A percentile compares a stretch with the other conserved stretches of the same genome.
These are phyloP conservation scores for Lentinula edodes DNA, from an alignment of 768 basidiomycete species.

Conservation along the genomic window DNA sequence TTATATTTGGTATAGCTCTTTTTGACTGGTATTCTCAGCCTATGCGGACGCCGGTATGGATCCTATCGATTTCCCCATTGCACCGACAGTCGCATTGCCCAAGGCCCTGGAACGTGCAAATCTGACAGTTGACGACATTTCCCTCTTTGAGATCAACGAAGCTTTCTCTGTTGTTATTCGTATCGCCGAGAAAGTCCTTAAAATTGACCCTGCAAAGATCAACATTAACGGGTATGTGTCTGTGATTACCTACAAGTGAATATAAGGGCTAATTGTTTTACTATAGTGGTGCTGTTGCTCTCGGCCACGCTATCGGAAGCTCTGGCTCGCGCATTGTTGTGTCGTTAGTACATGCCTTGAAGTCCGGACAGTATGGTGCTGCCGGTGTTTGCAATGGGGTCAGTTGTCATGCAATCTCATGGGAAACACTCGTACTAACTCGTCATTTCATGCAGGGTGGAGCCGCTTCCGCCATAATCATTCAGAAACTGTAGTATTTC, in stretches of 20 bases:
- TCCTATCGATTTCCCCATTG: slow-evolving; percentile 95
- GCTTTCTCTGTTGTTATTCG: slow-evolving; percentile 94
- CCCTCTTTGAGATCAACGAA: slow-evolving; percentile 95
- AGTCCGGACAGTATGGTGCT: slow-evolving; percentile 89
- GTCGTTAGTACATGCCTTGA: slow-evolving; percentile 85
- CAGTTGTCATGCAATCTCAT: slow-evolving; percentile 25
- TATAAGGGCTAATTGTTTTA: slow-evolving; percentile 13
- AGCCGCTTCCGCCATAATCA: slow-evolving; percentile 84
- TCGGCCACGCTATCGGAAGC: slow-evolving; percentile 95
- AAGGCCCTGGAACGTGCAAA: slow-evolving; percentile 84
- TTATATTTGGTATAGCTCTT: slow-evolving; percentile 4
- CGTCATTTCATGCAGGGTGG: slow-evolving; percentile 50
- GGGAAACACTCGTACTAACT: background rate
- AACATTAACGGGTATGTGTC: slow-evolving; percentile 77
- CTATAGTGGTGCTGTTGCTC: slow-evolving; percentile 88
- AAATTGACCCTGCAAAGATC: slow-evolving; percentile 81
- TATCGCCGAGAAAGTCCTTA: slow-evolving; percentile 84
- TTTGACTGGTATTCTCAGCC: slow-evolving; percentile 39
- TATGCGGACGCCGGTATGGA: slow-evolving; percentile 97
- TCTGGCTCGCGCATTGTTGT: slow-evolving; percentile 94
- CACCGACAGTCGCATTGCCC: slow-evolving; percentile 89
- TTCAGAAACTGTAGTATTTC: slow-evolving; percentile 70
- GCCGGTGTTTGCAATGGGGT: slow-evolving; percentile 98
- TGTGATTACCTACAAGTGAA: slow-evolving; percentile 5
- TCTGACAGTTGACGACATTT: slow-evolving; percentile 75